Evolutionary conservation across 2,329 filamentous ascomycete species (phyloP).

Genomic region (Nannizzia gypsea): DNA sequence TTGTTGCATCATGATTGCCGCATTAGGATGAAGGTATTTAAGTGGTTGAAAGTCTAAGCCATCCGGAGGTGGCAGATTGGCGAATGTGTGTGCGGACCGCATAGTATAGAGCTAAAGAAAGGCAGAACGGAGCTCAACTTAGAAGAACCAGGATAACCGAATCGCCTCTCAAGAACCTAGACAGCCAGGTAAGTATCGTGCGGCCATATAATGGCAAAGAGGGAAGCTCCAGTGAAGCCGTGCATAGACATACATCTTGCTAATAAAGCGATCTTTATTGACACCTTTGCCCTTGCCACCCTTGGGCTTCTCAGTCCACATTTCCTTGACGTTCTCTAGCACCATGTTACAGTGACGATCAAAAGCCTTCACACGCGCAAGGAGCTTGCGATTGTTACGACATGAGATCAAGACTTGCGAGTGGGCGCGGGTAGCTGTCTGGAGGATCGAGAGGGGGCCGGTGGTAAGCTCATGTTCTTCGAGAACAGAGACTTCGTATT

Average conservation of each 20-base stretch:
- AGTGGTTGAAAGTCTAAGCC: background rate
- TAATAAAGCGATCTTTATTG: conserved; percentile 97
- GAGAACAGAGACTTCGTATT: conserved; percentile 77
- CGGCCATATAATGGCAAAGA: background rate
- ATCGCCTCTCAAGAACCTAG: conserved; percentile 73
- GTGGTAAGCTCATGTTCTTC: conserved; percentile 71
- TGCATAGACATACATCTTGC: conserved; percentile 64
- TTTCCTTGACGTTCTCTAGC: conserved; percentile 93
- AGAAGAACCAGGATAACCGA: conserved; percentile 78
- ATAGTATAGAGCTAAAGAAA: conserved; percentile 3
- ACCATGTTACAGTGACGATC: conserved; percentile 99
- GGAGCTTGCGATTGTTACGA: conserved; percentile 95
- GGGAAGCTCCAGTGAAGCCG: background rate
- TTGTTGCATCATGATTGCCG: background rate
- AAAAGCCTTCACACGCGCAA: conserved; percentile 95
- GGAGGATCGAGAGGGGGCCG: conserved; percentile 81
- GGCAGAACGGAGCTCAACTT: conserved; percentile 43
- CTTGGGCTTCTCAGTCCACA: conserved; percentile 95
- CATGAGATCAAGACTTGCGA: conserved; percentile 94
- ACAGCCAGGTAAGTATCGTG: background rate
- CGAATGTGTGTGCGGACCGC: background rate
- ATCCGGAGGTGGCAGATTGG: background rate
- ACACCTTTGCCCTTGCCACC: conserved; percentile 84
- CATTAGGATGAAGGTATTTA: background rate
- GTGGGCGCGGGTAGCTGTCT: conserved; percentile 90